phyloP scores from a whole-genome alignment of 2,329 filamentous ascomycete genomes.

The Fusarium kyushuense region DNA sequence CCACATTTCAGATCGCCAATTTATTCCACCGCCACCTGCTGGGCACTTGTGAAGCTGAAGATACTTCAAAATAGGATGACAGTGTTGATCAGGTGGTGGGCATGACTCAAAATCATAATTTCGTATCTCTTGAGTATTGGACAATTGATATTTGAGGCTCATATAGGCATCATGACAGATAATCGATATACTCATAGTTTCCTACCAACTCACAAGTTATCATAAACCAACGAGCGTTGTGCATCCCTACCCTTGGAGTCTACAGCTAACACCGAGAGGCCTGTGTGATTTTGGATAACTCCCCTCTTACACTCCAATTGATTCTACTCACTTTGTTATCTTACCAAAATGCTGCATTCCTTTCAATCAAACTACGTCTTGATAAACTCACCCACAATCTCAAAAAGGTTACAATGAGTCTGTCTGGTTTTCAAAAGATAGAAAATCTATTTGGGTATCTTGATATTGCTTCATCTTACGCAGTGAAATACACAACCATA shows the following conservation, averaged over 20 bases:
- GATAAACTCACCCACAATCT: background rate
- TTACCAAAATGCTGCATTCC: background rate
- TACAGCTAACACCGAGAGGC: background rate
- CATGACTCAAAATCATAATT: background rate
- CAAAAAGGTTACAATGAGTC: background rate
- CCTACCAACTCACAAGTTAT: background rate
- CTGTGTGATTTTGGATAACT: background rate
- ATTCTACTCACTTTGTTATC: background rate
- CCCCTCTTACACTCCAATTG: background rate
- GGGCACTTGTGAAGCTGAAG: background rate
- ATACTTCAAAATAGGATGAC: background rate
- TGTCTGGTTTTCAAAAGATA: background rate
- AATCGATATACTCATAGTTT: background rate
- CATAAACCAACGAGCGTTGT: background rate
- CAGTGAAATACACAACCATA: constrained; percentile 87
- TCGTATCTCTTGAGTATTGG: background rate
- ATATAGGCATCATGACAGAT: background rate
- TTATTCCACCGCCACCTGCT: background rate
- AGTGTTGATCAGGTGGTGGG: background rate
- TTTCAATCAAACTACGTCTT: background rate
- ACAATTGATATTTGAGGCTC: background rate
- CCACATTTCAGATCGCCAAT: constrained; percentile 37
- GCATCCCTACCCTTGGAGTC: background rate
- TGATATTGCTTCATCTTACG: constrained; percentile 49
- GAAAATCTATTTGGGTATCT: constrained; percentile 45